A percentile compares a stretch with the other conserved stretches of the same genome.
Conservation (phyloP, 441 rosid genomes). For the Arabidopsis hybrid region DNA sequence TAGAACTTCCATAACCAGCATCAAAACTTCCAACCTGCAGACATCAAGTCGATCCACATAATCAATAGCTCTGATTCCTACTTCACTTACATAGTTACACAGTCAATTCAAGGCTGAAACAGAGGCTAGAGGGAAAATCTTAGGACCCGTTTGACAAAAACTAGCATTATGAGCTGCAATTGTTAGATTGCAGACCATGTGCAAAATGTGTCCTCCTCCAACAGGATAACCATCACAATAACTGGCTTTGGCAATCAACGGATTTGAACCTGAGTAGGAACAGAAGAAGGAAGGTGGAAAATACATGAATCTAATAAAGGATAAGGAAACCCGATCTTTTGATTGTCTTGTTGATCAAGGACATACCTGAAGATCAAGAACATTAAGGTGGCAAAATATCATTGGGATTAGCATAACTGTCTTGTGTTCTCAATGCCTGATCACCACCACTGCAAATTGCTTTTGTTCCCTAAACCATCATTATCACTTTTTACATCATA, state of each 20-base stretch:
- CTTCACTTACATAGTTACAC: background rate
- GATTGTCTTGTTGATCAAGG: conserved; percentile 15
- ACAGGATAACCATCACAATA: conserved; percentile 97
- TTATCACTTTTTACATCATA: background rate
- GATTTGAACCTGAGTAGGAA: conserved; percentile 73
- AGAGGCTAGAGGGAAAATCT: conserved; percentile 53
- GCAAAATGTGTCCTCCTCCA: conserved; percentile 93
- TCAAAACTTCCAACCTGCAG: conserved; percentile 95
- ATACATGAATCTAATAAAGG: background rate
- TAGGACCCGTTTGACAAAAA: conserved; percentile 97
- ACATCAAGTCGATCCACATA: background rate
- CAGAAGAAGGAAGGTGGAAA: conserved; percentile 11
- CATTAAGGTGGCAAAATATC: conserved; percentile 79
- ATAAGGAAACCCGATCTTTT: background rate
- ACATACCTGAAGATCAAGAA: conserved; percentile 84
- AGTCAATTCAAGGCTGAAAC: background rate
- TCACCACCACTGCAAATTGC: conserved; percentile 97
- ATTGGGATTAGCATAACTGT: conserved; percentile 80
- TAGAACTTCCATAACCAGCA: conserved; percentile 95
- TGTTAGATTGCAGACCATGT: conserved; percentile 97
- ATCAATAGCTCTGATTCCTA: background rate
- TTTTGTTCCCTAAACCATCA: conserved; percentile 75
- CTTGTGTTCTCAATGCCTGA: conserved; percentile 72
- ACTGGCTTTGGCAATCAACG: conserved; percentile 93
- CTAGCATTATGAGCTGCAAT: conserved; percentile 91